A percentile compares a stretch with the other conserved stretches of the same genome.
Conservation (phyloP, 202 grass and related monocot species). For the Schoenoplectus triqueter region DNA sequence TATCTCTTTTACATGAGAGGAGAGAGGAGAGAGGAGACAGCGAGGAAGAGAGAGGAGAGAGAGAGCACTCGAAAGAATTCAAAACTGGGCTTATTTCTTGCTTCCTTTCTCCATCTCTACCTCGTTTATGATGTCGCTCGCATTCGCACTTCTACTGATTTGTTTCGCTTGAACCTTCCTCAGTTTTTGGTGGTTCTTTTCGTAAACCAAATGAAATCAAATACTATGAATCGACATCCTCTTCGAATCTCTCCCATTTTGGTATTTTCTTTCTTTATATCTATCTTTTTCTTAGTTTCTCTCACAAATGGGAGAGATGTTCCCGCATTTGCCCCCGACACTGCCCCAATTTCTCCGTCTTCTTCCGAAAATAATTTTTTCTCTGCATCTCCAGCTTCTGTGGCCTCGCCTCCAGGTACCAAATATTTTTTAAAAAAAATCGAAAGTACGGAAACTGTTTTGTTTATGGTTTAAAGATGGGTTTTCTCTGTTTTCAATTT, state of each 20-base stretch:
- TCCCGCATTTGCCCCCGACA: slow-evolving; percentile 19
- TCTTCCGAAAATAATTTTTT: slow-evolving; percentile 19
- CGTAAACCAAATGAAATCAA: not conserved
- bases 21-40: not conserved
- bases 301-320: slow-evolving; percentile 47
- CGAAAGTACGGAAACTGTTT: not conserved
- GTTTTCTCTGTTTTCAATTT: not conserved
- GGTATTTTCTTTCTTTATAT: slow-evolving; percentile 5
- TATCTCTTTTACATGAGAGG: slow-evolving; percentile 25
- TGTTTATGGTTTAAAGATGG: not conserved
- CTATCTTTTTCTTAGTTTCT: slow-evolving; percentile 27
- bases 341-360: slow-evolving; percentile 19
- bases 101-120: not conserved
- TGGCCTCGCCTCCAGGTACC: slow-evolving; percentile 58
- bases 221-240: slow-evolving; percentile 25
- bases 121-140: not conserved
- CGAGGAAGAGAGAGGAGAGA: slow-evolving; percentile 23
- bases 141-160: not conserved
- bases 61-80: slow-evolving; percentile 21
- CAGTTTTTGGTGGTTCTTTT: slow-evolving; percentile 11
- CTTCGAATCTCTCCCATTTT: slow-evolving; percentile 8
- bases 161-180: slow-evolving; percentile 3
- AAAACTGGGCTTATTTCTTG: slow-evolving; percentile 6
- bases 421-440: not conserved
- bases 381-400: slow-evolving; percentile 29